Evolutionary conservation across 2,329 filamentous ascomycete species (phyloP), one percentile per base, ranked within the genome.

Genomic region (Diaporthe sp.): DNA sequence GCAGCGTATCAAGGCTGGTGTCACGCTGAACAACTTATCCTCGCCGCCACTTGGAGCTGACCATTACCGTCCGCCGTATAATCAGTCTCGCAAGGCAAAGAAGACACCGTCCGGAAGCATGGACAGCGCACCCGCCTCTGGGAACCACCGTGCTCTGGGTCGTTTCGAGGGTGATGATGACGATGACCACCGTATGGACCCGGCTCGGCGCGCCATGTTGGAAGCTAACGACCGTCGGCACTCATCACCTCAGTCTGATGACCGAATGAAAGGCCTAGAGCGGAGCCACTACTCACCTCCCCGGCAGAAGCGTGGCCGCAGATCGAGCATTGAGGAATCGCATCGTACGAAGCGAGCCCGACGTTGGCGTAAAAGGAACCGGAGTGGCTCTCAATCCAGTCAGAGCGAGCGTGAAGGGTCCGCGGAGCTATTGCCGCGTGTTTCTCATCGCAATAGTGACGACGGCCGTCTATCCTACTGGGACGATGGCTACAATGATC

Each of bases 1-100:
- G 57, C 81, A 79, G 74, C 81, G 85, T 42, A 78, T 74, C 45
- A 74, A 38, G 25, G 67, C 47, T 22, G 55, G 72, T 17, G n/a
- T 70, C 30, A 12, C 17, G 42, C 22, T 30, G 10, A 30, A 22
- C n/a, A 12, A 25, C 8, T 33, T 22, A 42, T 35, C 35, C 42
- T 38, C 54, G 19, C 45, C 42, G 7, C 45, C 52, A 47, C 45
- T 15, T 30, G 25, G 7, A 40, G 6, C 6, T 30, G 57, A 66
- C 38, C 13, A 25, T n/a, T 66, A 57, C 30, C 47, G 47, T 40
- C 66, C 67, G 38, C 22, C 28, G 17, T 35, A 55, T 25, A 33
- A 8, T 22, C 30, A 55, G 28, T 15, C 38, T 38, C 52, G 35
- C 28, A 55, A 71, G 55, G 45, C 33, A 35, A 45, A 45, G 45